Evolutionary conservation across 176 grass and related monocot species (phyloP).

Genomic region (Eragrostis nindensis): DNA sequence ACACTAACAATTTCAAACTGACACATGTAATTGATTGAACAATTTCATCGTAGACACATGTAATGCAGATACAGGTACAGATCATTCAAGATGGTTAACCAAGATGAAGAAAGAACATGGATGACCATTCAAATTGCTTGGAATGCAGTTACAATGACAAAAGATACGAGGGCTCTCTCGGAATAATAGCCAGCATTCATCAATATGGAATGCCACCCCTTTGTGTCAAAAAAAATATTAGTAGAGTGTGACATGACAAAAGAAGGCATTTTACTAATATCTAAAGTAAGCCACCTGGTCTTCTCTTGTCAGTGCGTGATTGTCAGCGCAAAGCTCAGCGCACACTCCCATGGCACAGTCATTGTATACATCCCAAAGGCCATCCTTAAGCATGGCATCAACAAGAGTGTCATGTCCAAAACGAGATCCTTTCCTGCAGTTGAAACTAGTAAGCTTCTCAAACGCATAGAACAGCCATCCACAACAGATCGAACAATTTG

Average conservation of each 20-base stretch:
- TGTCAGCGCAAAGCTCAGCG: slow-evolving; percentile 91
- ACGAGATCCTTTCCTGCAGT: slow-evolving; percentile 87
- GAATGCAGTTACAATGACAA: background rate
- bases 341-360: slow-evolving; percentile 92
- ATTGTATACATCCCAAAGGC: slow-evolving; percentile 89
- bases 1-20: too few species aligned
- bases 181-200: background rate
- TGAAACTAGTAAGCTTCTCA: background rate
- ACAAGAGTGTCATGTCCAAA: slow-evolving; percentile 90
- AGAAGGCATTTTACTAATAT: background rate
- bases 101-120: background rate
- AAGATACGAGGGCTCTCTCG: background rate
- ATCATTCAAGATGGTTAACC: too few species aligned
- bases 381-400: slow-evolving; percentile 93
- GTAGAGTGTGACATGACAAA: background rate
- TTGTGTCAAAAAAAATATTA: slow-evolving; percentile 8
- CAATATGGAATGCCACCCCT: background rate
- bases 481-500: slow-evolving; percentile 5
- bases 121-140: background rate
- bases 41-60: too few species aligned
- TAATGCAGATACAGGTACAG: too few species aligned
- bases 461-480: background rate
- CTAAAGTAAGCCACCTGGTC: slow-evolving; percentile 56
- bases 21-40: too few species aligned
- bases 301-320: slow-evolving; percentile 86